Evolutionary conservation across 139 green algal genomes (phyloP), one percentile per base, ranked within the genome.

Genomic region (Yamagishiella unicocca): DNA sequence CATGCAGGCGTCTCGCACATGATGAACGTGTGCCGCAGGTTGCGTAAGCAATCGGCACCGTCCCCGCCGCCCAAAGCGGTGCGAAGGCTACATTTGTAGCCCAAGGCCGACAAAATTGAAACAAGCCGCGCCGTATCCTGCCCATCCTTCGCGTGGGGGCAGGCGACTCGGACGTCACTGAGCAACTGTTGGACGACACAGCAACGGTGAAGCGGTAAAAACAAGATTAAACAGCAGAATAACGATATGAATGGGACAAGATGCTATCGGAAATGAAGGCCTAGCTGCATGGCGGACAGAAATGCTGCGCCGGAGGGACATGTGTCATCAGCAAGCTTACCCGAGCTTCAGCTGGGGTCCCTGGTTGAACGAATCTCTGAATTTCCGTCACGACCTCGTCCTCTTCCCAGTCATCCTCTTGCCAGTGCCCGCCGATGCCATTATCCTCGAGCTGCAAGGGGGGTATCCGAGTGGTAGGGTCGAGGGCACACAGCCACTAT

Each of bases 21-120:
- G 25, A 94, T 74, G 72, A 90, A 92, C 35, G 80, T 78, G 78
- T 94, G 91, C 0, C 87, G 86, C 24, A 94, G 79, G 76, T 94
- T 94, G 35, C 84, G 84, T 38, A 94, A 72, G 87, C 91, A 94
- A 29, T 91, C 76, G 4, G 73, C 87, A n/a, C 91, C 91, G 5
- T 87, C 71, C 4, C 91, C 91, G 33, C 90, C 90, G 25, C 90
- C 90, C 10, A 93, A 58, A 0, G 76, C 81, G 6, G 89, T 88
- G 10, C 90, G 81, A 27, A 93, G 38, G 38, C 22, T 38, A 10
- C 88, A 78, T 22, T 25, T 27, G 67, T 91, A 90, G 38, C 90
- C 90, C 17, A 89, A 43, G 7, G 61, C 43, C 6, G 40, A 74
- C 6, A 92, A 75, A 8, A 82, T 74, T 2, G 82, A 40, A 21